phyloP scores from a whole-genome alignment of 345 rosid species.

The Ceriops zippeliana region DNA sequence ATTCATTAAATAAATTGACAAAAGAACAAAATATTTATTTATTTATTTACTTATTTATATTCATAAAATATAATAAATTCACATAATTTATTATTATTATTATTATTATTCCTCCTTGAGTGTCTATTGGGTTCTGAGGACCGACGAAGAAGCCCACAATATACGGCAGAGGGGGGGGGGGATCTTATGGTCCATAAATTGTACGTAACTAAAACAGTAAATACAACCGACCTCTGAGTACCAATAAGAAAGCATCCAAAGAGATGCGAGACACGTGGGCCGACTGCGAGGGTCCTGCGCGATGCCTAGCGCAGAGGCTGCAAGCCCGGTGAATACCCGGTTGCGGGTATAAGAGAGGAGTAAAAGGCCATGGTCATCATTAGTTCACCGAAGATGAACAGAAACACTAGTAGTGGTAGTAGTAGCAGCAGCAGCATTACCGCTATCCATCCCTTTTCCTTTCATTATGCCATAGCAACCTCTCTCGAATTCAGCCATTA shows the following conservation, averaged over 20 bases:
- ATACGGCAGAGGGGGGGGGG: neutral
- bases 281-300: neutral
- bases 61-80: no score
- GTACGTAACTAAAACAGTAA: neutral
- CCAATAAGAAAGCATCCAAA: neutral
- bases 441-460: no score
- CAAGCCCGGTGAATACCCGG: constrained; percentile 31
- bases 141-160: neutral
- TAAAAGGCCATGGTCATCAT: neutral
- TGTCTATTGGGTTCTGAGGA: neutral
- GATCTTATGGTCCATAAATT: neutral
- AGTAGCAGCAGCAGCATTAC: no score
- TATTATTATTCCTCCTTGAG: no score
- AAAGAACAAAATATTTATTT: no score
- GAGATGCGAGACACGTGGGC: neutral
- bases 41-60: no score
- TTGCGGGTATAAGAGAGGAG: constrained; percentile 20
- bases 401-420: neutral
- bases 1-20: no score
- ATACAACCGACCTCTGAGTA: neutral
- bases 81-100: no score
- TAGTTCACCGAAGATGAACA: neutral
- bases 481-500: no score
- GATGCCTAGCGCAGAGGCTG: no score
- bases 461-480: no score